A percentile compares a stretch with the other conserved stretches of the same genome.
phyloP scores from a whole-genome alignment of 2,329 filamentous ascomycete species.

The Zasmidium citrigriseum region DNA sequence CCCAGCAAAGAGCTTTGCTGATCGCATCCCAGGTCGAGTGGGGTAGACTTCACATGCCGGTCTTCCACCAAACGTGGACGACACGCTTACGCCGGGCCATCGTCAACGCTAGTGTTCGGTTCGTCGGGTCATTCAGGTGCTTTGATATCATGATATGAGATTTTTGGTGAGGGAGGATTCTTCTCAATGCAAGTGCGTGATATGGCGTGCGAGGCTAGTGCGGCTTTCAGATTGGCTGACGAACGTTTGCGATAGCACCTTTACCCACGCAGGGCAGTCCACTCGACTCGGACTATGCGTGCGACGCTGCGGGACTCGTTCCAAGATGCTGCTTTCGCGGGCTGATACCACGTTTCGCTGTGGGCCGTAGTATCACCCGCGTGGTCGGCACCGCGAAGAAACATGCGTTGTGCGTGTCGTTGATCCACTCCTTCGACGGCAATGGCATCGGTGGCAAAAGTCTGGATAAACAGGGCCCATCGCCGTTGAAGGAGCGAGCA shows the following conservation, averaged over 20 bases:
- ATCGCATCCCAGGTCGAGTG: conserved; percentile 7
- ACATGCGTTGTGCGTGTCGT: neutral
- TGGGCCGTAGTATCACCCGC: neutral
- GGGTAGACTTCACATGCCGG: conserved; percentile 11
- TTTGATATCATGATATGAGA: no score
- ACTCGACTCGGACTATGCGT: no score
- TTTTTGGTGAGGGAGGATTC: neutral
- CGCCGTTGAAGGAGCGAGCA: no score
- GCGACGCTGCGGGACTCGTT: no score
- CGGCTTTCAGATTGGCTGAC: neutral
- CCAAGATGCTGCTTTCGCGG: neutral
- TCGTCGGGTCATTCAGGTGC: no score
- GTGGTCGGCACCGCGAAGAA: no score
- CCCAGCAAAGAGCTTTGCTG: conserved; percentile 8
- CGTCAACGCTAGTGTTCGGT: conserved; percentile 10
- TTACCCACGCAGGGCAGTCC: no score
- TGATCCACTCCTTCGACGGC: neutral
- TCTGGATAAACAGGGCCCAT: no score
- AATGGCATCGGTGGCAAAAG: neutral
- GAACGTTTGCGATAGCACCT: neutral
- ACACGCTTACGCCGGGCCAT: conserved; percentile 7
- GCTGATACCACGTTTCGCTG: neutral
- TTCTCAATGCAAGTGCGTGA: neutral
- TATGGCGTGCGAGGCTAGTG: neutral
- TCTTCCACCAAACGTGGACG: conserved; percentile 10